Percentiles rank a stretch among this genome's conserved stretches.
These are phyloP conservation scores for Acanthamoeba healyi DNA, from an alignment of 208 protist species.

Conservation along the genomic window DNA sequence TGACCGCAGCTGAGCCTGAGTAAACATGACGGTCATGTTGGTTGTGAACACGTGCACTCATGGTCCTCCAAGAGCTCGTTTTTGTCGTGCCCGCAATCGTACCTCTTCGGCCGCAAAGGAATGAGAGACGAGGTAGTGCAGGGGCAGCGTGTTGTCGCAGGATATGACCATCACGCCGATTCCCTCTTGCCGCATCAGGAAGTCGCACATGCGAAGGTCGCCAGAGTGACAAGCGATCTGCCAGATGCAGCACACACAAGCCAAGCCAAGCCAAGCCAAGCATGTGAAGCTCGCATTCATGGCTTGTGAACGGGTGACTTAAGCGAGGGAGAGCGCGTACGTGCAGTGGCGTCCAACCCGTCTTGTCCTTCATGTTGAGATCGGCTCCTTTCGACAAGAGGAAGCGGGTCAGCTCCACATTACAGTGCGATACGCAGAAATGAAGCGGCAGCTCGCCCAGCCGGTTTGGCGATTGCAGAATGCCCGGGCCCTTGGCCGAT, in stretches of 20 bases:
- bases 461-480: constrained; percentile 46
- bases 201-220: constrained; percentile 69
- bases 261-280: too few relatives aligned
- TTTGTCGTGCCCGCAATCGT: too few relatives aligned
- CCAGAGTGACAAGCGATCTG: constrained; percentile 65
- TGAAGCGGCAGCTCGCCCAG: constrained; percentile 51
- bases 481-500: background rate
- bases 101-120: constrained; percentile 65
- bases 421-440: constrained; percentile 24
- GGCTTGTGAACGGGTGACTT: background rate
- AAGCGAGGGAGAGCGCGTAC: background rate
- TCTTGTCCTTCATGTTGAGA: constrained; percentile 58
- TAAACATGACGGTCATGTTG: too few relatives aligned
- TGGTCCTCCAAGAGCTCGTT: too few relatives aligned
- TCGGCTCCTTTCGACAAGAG: constrained; percentile 48
- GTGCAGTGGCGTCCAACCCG: constrained; percentile 60
- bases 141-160: constrained; percentile 55
- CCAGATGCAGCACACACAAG: background rate
- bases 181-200: constrained; percentile 48
- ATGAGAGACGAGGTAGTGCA: constrained; percentile 70
- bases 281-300: too few relatives aligned
- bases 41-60: too few relatives aligned
- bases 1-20: constrained; percentile 24
- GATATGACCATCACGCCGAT: constrained; percentile 72
- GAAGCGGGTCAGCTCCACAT: constrained; percentile 40